A percentile compares a stretch with the other conserved stretches of the same genome.
Evolutionary conservation across 1,284 basidiomycete genomes (phyloP).

Genomic region (Albatrellus sp.): DNA sequence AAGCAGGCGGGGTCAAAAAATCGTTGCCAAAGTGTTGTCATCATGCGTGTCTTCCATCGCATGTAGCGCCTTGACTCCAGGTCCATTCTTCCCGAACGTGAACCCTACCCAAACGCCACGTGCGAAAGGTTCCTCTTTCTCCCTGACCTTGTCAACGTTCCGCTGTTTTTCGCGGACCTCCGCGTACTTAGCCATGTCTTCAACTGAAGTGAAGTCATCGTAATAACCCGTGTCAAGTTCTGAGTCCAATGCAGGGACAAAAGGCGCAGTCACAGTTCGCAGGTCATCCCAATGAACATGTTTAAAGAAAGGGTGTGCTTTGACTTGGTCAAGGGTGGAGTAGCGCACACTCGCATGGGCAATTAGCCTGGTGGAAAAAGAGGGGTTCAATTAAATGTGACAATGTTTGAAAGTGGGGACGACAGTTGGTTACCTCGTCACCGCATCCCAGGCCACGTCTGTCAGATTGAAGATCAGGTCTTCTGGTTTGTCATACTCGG

Average conservation of each 20-base stretch:
- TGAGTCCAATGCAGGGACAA: conserved; percentile 90
- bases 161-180: conserved; percentile 97
- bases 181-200: conserved; percentile 98
- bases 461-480: conserved; percentile 96
- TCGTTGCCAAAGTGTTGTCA: conserved; percentile 42
- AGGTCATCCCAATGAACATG: conserved; percentile 68
- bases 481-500: conserved; percentile 92
- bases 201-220: conserved; percentile 86
- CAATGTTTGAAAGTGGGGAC: not conserved
- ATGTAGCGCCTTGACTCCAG: conserved; percentile 24
- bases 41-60: conserved; percentile 16
- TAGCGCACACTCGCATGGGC: conserved; percentile 73
- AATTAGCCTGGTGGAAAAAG: conserved; percentile 39
- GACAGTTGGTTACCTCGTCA: conserved; percentile 52
- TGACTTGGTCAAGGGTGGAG: conserved; percentile 63
- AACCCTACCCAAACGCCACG: conserved; percentile 95
- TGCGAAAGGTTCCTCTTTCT: conserved; percentile 66
- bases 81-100: conserved; percentile 88
- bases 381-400: conserved; percentile 4
- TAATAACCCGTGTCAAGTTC: conserved; percentile 98
- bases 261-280: conserved; percentile 76
- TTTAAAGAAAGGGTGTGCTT: conserved; percentile 79
- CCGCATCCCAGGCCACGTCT: conserved; percentile 93
- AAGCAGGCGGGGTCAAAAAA: conserved; percentile 31
- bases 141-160: conserved; percentile 86